Evolutionary conservation across 2,329 filamentous ascomycete genomes (phyloP).

Genomic region (Hirsutella thompsonii): DNA sequence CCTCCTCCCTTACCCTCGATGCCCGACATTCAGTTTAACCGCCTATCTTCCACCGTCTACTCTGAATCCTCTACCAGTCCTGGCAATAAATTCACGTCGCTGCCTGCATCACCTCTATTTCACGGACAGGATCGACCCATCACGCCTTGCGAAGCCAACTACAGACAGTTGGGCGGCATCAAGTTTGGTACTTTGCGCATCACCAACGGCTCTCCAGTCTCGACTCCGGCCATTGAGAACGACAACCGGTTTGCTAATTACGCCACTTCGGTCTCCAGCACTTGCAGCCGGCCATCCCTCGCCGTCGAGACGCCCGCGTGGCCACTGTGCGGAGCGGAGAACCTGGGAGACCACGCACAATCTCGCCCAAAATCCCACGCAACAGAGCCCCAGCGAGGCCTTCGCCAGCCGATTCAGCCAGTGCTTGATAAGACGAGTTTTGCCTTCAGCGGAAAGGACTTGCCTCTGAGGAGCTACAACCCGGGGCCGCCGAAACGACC

Average conservation of each 20-base stretch:
- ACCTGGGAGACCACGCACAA: too few species aligned
- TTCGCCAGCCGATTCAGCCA: background rate
- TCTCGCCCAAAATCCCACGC: too few species aligned
- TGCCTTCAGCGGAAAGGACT: background rate
- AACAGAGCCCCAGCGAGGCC: too few species aligned
- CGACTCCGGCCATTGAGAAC: slow-evolving; percentile 18
- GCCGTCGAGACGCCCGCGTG: background rate
- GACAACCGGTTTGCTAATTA: background rate
- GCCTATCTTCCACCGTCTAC: slow-evolving; percentile 12
- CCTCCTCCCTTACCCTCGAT: slow-evolving; percentile 11
- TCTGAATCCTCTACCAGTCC: background rate
- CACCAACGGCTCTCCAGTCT: slow-evolving; percentile 42
- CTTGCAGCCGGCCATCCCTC: background rate
- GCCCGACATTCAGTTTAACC: slow-evolving; percentile 23
- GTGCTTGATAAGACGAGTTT: background rate
- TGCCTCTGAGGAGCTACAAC: too few species aligned
- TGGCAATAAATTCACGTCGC: slow-evolving; percentile 17
- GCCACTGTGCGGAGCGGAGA: background rate
- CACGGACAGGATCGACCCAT: slow-evolving; percentile 12
- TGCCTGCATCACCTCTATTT: slow-evolving; percentile 13
- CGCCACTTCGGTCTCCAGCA: background rate
- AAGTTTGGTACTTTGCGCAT: slow-evolving; percentile 51
- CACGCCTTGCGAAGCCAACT: slow-evolving; percentile 39
- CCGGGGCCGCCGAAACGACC: too few species aligned
- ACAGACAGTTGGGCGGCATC: slow-evolving; percentile 47